These are phyloP conservation scores for Talaromyces sp. DNA, from an alignment of 2,329 filamentous ascomycete species.

Conservation along the genomic window DNA sequence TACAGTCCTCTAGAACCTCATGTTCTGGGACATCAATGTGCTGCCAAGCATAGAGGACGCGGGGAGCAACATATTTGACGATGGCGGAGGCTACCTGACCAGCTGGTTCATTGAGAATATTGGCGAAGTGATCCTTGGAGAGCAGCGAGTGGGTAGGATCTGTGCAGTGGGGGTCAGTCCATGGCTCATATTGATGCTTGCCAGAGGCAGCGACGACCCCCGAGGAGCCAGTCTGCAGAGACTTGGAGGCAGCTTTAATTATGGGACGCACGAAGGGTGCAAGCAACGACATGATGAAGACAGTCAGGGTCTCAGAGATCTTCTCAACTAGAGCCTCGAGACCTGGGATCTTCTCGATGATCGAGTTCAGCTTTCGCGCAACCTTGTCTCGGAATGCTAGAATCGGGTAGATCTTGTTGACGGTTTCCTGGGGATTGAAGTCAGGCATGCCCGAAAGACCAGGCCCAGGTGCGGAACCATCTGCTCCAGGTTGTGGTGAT, in stretches of 20 bases:
- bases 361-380: constrained; percentile 77
- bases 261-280: constrained; percentile 91
- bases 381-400: constrained; percentile 92
- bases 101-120: constrained; percentile 75
- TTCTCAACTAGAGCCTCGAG: constrained; percentile 88
- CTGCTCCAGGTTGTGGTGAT: constrained; percentile 44
- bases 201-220: constrained; percentile 68
- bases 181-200: constrained; percentile 76
- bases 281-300: constrained; percentile 87
- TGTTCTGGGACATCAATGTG: constrained; percentile 80
- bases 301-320: constrained; percentile 87
- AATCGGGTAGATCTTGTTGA: constrained; percentile 88
- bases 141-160: constrained; percentile 83
- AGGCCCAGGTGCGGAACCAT: constrained; percentile 38
- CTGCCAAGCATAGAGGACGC: constrained; percentile 90
- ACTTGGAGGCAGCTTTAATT: constrained; percentile 81
- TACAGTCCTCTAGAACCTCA: constrained; percentile 79
- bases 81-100: constrained; percentile 73
- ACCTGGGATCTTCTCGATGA: constrained; percentile 89
- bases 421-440: constrained; percentile 77
- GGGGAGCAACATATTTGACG: constrained; percentile 83
- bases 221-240: constrained; percentile 82
- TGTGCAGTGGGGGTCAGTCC: constrained; percentile 73
- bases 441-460: constrained; percentile 74
- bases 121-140: constrained; percentile 83